Evolutionary conservation across 805 yeast genomes (phyloP), one percentile per base, ranked within the genome.

Genomic region (Candida chauliodis): DNA sequence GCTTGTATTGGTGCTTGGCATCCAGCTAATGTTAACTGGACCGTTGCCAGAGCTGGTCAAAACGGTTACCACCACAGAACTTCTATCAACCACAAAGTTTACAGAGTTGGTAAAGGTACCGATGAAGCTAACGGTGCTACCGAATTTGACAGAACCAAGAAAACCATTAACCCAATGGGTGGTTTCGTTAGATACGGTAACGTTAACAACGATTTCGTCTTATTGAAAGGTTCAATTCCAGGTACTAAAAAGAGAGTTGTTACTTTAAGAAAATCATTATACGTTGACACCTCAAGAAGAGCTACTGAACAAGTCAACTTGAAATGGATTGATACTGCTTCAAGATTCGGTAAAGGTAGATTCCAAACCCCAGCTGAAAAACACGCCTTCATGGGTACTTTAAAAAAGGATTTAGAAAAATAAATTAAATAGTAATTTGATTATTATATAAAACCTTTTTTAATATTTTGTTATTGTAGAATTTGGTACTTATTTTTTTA

Each of bases 1-100:
- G 99, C 99, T 69, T 93, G 99, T 88, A 93, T 93, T 68, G 99
- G 99, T 84, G 97, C 99, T 71, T 93, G 99, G 99, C 99, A 93
- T 81, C 99, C 99, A 75, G 84, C 96, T 79, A 96, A 89, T 82
- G 99, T 93, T 72, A 78, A 81, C 76, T 91, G 95, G 95, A 87
- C 98, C 68, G 99, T 93, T 75, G 98, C 99, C 65, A 88, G 99
- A 78, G 96, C 99, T 67, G 99, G 99, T 91, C 99, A 93, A 82
- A 87, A 83, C 79, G 99, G 99, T 87, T 93, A 85, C 96, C 99
- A 93, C 79, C 96, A 89, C 93, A 91, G 99, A 85, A 93, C 99
- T 66, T 93, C 99, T 56, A 85, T 91, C 74, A 95, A 93, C 97
- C 99, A 93, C 95, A 93, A 93, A 88, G 81, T 93, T 70, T 93